These are phyloP conservation scores for Eimeria maxima DNA, from an alignment of 169 alveolate species.

Conservation along the genomic window DNA sequence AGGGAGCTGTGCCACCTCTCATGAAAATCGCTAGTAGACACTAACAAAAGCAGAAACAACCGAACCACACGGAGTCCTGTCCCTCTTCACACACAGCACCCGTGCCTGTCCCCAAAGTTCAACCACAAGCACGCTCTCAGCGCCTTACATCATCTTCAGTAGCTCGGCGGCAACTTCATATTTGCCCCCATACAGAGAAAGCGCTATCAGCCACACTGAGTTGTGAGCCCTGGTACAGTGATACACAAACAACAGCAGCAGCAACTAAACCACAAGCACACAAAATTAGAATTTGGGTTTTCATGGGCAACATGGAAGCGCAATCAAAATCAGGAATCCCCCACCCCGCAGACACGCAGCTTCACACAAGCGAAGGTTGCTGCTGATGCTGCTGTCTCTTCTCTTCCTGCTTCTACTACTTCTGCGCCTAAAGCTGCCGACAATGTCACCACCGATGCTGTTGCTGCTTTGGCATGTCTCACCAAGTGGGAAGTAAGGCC, in stretches of 20 bases:
- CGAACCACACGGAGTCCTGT: not conserved
- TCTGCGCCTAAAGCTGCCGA: not conserved
- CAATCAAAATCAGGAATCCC: not conserved
- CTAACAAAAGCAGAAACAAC: not conserved
- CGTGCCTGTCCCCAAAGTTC: not conserved
- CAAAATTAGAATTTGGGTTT: not conserved
- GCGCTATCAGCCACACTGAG: constrained; percentile 54
- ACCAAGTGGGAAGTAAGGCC: constrained; percentile 68
- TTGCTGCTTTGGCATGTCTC: not conserved
- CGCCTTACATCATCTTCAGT: constrained; percentile 51
- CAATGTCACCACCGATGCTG: not conserved
- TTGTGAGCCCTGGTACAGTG: constrained; percentile 44
- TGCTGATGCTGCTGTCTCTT: not conserved
- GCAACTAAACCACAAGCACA: not conserved
- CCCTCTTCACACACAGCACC: not conserved
- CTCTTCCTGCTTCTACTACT: not conserved
- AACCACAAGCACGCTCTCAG: not conserved
- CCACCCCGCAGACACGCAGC: not conserved
- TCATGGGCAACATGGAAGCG: not conserved
- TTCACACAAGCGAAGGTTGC: not conserved
- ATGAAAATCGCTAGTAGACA: not conserved
- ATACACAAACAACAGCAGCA: constrained; percentile 17
- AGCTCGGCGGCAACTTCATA: constrained; percentile 47
- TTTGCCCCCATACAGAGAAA: constrained; percentile 21
- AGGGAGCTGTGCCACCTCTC: not conserved